phyloP scores from a whole-genome alignment of 2,329 filamentous ascomycete species.

The Aspergillus ustus region DNA sequence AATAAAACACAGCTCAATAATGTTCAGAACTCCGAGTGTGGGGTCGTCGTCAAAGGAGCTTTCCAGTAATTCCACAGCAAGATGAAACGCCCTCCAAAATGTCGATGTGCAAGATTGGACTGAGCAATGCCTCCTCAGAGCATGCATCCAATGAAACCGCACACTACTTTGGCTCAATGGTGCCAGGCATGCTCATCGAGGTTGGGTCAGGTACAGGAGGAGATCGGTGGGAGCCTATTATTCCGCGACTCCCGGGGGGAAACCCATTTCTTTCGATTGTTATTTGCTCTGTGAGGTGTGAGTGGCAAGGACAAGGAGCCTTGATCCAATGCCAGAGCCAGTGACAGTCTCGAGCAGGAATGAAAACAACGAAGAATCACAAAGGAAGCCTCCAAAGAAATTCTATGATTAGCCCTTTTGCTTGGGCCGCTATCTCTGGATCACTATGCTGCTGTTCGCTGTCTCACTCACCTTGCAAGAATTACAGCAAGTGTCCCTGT shows the following conservation, averaged over 20 bases:
- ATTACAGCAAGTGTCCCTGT: slow-evolving; percentile 19
- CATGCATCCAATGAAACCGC: slow-evolving; percentile 22
- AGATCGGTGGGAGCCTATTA: not conserved
- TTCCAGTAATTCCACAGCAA: slow-evolving; percentile 14
- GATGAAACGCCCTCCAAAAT: slow-evolving; percentile 15
- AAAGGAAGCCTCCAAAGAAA: not conserved
- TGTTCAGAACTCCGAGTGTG: not conserved
- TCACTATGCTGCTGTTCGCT: not conserved
- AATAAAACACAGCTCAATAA: not conserved
- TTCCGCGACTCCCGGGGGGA: not conserved
- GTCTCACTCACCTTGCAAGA: slow-evolving; percentile 10
- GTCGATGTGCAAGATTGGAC: slow-evolving; percentile 20
- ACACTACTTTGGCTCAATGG: not conserved
- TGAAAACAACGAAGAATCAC: slow-evolving; percentile 4
- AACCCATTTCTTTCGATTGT: not conserved
- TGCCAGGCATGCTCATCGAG: not conserved
- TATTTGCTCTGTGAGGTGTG: not conserved
- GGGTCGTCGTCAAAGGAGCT: not conserved
- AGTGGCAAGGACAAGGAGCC: slow-evolving; percentile 9
- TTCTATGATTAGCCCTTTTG: slow-evolving; percentile 15
- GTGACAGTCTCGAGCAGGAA: not conserved
- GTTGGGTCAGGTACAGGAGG: not conserved
- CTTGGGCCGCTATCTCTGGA: slow-evolving; percentile 26
- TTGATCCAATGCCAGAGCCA: not conserved
- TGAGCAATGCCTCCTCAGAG: slow-evolving; percentile 22